Base-by-base conservation (phyloP, 1,139 yeast genomes). In the Suhomyces bolitotheri region DNA sequence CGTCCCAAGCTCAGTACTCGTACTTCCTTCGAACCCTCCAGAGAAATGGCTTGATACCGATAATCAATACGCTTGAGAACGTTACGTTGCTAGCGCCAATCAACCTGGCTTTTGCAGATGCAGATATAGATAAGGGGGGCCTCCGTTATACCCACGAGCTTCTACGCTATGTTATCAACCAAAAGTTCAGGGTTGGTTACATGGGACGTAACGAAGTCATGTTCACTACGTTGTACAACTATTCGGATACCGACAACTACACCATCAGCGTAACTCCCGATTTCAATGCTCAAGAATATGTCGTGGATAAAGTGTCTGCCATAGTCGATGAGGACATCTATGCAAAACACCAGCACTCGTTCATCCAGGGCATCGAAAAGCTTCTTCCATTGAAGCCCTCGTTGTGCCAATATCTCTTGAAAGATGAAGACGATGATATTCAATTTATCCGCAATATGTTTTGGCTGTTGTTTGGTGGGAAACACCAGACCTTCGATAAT, bases 71-170 rank as follows among this genome's bases (percentile, higher is more conserved):
- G 23, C 60, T 84, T 43, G 64, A 68, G 23, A 84, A 89, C 54
- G 73, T 82, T 34, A 88, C 97, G 0, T 62, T 90, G 13, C 57
- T 88, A 29, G 97, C 97, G 0, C 97, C 97, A 0, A 74, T 86
- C 13, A 88, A 90, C 60, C 80, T 84, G 49, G 97, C 96, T 1
- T 89, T 85, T 22, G 53, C 46, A 16, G 47, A 36, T 5, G 19
- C 38, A 25, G 46, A 44, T 34, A 5, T 27, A 39, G 59, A 53
- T 13, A 53, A 56, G 27, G 7, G 15, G 8, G 25, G 19, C 7
- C 15, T n/a, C 9, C 26, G 8, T 9, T 13, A 21, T 10, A 22
- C 34, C 17, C 43, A 56, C 27, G 46, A 48, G 7, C 46, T 67
- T 5, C 43, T 58, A 30, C 54, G 73, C 13, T 71, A 71, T 39